A percentile compares a stretch with the other conserved stretches of the same genome.
phyloP scores from a whole-genome alignment of 1,284 basidiomycete genomes.

The Ceratobasidium sp. region DNA sequence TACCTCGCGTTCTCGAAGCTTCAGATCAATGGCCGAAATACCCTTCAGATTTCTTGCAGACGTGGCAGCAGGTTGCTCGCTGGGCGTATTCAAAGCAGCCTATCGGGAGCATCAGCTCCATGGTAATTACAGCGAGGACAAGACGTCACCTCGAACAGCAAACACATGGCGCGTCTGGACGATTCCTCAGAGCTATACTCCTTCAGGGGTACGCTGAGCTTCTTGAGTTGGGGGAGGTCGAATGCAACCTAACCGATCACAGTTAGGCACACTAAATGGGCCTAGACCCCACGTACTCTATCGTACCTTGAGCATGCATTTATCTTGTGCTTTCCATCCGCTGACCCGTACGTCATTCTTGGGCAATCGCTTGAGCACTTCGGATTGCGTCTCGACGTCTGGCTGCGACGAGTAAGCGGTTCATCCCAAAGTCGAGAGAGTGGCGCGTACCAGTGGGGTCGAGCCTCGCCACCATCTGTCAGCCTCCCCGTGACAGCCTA shows the following conservation, averaged over 20 bases:
- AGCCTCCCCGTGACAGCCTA: slow-evolving; percentile 27
- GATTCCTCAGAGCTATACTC: slow-evolving; percentile 30
- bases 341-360: not conserved
- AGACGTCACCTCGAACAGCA: slow-evolving; percentile 10
- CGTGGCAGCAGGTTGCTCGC: not conserved
- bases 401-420: slow-evolving; percentile 7
- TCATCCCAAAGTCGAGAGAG: not conserved
- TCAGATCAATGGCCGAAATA: slow-evolving; percentile 15
- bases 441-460: not conserved
- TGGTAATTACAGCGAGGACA: not conserved
- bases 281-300: not conserved
- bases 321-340: slow-evolving; percentile 24
- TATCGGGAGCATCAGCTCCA: not conserved
- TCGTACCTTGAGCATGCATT: slow-evolving; percentile 33
- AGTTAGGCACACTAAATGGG: not conserved
- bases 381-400: slow-evolving; percentile 5
- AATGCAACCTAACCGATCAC: slow-evolving; percentile 21
- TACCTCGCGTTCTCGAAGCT: slow-evolving; percentile 17
- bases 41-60: not conserved
- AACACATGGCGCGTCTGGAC: slow-evolving; percentile 11
- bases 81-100: not conserved
- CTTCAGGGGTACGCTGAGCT: slow-evolving; percentile 24
- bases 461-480: slow-evolving; percentile 37
- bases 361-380: slow-evolving; percentile 5
- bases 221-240: slow-evolving; percentile 18